These are phyloP conservation scores for Pistacia integerrima DNA, from an alignment of 345 rosid species.

Conservation along the genomic window DNA sequence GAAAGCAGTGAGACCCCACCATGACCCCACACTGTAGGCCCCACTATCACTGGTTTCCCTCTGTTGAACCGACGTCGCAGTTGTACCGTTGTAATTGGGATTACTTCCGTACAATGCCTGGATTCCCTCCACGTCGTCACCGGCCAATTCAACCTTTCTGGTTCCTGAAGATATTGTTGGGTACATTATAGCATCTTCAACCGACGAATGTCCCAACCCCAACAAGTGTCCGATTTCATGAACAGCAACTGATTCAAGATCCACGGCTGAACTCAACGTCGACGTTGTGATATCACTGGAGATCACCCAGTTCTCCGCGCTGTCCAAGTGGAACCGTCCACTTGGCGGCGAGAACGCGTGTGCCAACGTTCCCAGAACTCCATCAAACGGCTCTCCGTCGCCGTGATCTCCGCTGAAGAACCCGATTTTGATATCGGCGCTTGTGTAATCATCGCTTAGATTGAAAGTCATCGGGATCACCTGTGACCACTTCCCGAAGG, in stretches of 20 bases:
- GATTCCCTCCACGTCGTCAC: slow-evolving; percentile 72
- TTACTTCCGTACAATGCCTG: slow-evolving; percentile 78
- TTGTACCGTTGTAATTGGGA: slow-evolving; percentile 60
- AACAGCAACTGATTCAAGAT: slow-evolving; percentile 87
- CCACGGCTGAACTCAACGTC: slow-evolving; percentile 52
- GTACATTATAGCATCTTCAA: slow-evolving; percentile 74
- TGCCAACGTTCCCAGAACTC: slow-evolving; percentile 79
- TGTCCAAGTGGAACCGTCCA: slow-evolving; percentile 80
- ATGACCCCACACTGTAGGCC: slow-evolving; percentile 20
- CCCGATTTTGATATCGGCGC: slow-evolving; percentile 70
- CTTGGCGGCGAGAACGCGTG: slow-evolving; percentile 91
- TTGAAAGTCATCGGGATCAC: slow-evolving; percentile 74
- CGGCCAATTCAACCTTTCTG: slow-evolving; percentile 59
- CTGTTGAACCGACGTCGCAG: slow-evolving; percentile 41
- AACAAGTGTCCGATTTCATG: slow-evolving; percentile 96
- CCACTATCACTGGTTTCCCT: slow-evolving; percentile 49
- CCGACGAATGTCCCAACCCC: slow-evolving; percentile 92
- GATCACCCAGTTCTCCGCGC: slow-evolving; percentile 72
- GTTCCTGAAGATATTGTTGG: slow-evolving; percentile 68
- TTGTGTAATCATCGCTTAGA: slow-evolving; percentile 20
- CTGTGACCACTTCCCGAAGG: slow-evolving; percentile 71
- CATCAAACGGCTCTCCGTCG: slow-evolving; percentile 94
- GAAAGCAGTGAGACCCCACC: slow-evolving; percentile 26
- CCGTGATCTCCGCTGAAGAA: slow-evolving; percentile 84
- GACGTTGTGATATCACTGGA: slow-evolving; percentile 42